These are phyloP conservation scores for Triticum urartu DNA, from an alignment of 176 grass and related monocot species.

Conservation along the genomic window DNA sequence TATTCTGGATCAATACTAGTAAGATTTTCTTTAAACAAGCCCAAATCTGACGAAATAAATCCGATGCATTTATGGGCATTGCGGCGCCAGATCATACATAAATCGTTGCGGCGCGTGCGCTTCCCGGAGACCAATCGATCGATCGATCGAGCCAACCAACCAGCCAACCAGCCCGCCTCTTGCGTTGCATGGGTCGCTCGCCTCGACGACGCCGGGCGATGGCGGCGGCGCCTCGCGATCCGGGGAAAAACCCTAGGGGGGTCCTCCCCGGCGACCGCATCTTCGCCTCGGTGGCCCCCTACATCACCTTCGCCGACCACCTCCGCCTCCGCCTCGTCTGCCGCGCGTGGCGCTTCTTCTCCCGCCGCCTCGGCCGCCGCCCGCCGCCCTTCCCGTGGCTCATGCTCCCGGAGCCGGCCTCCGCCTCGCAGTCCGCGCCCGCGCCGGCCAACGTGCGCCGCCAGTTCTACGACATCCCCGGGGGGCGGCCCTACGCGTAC, in stretches of 20 bases:
- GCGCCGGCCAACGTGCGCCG: conserved; percentile 12
- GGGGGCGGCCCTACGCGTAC: conserved; percentile 33
- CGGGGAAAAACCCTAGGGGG: neutral
- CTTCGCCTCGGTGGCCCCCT: conserved; percentile 25
- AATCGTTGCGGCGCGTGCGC: neutral
- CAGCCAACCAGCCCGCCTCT: neutral
- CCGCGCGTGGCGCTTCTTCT: conserved; percentile 25
- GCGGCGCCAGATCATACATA: conserved; percentile 1
- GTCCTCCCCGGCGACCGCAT: neutral
- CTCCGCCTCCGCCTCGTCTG: conserved; percentile 33
- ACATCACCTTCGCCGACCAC: conserved; percentile 37
- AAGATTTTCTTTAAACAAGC: neutral
- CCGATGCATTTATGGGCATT: conserved; percentile 1
- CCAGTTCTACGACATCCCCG: conserved; percentile 46
- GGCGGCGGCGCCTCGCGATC: conserved; percentile 3
- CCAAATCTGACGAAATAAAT: conserved; percentile 1
- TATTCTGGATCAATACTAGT: neutral
- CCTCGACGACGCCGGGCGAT: neutral
- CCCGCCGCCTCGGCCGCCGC: conserved; percentile 19
- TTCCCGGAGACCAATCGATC: neutral
- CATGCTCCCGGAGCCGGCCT: conserved; percentile 34
- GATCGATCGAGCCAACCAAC: neutral
- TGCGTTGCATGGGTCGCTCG: neutral
- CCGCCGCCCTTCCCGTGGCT: conserved; percentile 55
- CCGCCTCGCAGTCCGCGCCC: neutral